Percentiles rank a stretch among this genome's conserved stretches.
These are phyloP conservation scores for Neopestalotiopsis rosae DNA, from an alignment of 2,329 filamentous ascomycete genomes.

Conservation along the genomic window DNA sequence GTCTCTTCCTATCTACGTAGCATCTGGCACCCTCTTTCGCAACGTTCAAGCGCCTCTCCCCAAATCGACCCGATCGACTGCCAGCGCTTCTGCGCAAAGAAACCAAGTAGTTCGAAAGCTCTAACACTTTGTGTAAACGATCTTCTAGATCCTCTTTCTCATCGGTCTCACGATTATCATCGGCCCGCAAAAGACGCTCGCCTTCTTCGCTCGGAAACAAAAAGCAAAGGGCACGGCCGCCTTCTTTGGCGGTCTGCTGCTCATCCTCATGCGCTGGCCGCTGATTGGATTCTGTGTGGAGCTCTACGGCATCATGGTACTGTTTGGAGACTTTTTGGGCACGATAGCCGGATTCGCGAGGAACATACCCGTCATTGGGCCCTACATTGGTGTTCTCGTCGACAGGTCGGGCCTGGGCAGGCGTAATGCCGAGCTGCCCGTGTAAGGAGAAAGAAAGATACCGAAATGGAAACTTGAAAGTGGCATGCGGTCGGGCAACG, in stretches of 20 bases:
- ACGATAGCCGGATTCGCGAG: constrained; percentile 89
- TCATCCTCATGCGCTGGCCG: constrained; percentile 91
- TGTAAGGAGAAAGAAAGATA: constrained; percentile 50
- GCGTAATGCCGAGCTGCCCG: constrained; percentile 78
- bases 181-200: constrained; percentile 85
- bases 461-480: not conserved
- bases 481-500: constrained; percentile 16
- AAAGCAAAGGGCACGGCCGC: constrained; percentile 91
- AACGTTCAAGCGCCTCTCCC: not conserved
- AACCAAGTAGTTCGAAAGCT: constrained; percentile 17
- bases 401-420: constrained; percentile 72
- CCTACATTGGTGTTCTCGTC: constrained; percentile 78
- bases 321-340: constrained; percentile 96
- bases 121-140: constrained; percentile 19
- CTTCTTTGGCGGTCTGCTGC: constrained; percentile 80
- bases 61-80: constrained; percentile 11
- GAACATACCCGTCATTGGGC: constrained; percentile 83
- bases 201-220: constrained; percentile 93
- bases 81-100: constrained; percentile 2
- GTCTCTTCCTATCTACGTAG: constrained; percentile 26
- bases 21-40: constrained; percentile 18
- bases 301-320: constrained; percentile 87
- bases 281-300: constrained; percentile 90
- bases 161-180: constrained; percentile 96
- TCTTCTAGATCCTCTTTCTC: constrained; percentile 86